phyloP scores from a whole-genome alignment of 305 asterid species.

The Rubia tinctorum region DNA sequence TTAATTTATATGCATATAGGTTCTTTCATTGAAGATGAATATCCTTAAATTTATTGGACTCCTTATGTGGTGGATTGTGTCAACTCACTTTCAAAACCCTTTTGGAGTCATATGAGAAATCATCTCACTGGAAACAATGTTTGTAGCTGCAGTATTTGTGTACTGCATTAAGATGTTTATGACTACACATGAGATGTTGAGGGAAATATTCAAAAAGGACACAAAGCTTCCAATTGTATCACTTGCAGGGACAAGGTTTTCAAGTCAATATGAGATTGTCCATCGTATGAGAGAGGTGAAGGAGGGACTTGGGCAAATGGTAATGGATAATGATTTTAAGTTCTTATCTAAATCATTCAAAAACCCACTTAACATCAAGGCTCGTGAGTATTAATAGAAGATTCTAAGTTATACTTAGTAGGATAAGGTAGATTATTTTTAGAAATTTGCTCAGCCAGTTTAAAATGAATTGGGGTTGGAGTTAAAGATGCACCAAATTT shows the following conservation, averaged over 20 bases:
- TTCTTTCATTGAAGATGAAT: not conserved
- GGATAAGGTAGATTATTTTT: not conserved
- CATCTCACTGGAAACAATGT: not conserved
- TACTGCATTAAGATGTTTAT: not conserved
- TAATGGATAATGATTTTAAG: no score
- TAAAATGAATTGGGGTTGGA: not conserved
- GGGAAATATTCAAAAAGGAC: not conserved
- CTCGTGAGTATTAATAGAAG: not conserved
- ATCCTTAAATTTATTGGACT: not conserved
- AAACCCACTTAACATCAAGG: not conserved
- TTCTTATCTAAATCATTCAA: not conserved
- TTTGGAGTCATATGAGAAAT: not conserved
- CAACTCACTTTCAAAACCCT: not conserved
- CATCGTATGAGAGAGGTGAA: not conserved
- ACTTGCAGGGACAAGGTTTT: not conserved
- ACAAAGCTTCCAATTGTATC: not conserved
- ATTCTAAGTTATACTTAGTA: not conserved
- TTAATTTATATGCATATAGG: not conserved
- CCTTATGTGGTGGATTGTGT: not conserved
- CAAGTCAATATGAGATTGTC: not conserved
- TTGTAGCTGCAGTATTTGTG: not conserved
- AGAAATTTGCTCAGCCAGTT: not conserved
- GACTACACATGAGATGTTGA: not conserved
- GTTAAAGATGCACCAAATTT: not conserved
- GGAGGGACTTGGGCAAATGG: no score